A percentile compares a stretch with the other conserved stretches of the same genome.
phyloP scores from a whole-genome alignment of 345 rosid genomes.

The Gossypium raimondii region DNA sequence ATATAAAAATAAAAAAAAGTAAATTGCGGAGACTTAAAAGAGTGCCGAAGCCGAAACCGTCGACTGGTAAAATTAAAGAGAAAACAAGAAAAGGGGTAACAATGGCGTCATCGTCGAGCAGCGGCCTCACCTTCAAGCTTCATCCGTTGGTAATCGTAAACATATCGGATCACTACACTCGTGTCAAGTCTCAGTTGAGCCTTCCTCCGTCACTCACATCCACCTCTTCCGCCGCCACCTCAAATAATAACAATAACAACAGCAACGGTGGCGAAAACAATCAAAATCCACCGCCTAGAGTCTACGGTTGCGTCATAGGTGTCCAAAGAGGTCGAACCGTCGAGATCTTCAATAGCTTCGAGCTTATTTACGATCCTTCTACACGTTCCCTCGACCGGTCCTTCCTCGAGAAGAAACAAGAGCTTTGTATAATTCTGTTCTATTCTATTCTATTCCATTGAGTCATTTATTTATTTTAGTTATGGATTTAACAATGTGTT shows the following conservation, averaged over 20 bases:
- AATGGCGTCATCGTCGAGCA: constrained; percentile 92
- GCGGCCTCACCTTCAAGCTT: constrained; percentile 95
- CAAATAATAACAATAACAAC: too few species aligned
- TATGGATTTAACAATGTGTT: background rate
- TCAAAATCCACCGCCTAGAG: constrained; percentile 46
- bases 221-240: constrained; percentile 4
- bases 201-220: constrained; percentile 32
- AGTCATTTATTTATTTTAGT: background rate
- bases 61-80: background rate
- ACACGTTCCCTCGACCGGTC: constrained; percentile 71
- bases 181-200: constrained; percentile 78
- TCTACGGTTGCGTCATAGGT: constrained; percentile 92
- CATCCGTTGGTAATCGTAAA: constrained; percentile 91
- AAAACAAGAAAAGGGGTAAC: background rate
- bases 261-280: constrained; percentile 24
- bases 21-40: background rate
- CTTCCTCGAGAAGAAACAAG: constrained; percentile 95
- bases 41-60: background rate
- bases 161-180: constrained; percentile 90
- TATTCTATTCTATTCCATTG: too few species aligned
- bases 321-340: constrained; percentile 90
- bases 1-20: background rate
- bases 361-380: constrained; percentile 71
- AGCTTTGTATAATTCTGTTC: constrained; percentile 54
- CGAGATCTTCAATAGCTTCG: constrained; percentile 97